Conservation (phyloP, 78 protist genomes). For the Dictyostelium intermedium region DNA sequence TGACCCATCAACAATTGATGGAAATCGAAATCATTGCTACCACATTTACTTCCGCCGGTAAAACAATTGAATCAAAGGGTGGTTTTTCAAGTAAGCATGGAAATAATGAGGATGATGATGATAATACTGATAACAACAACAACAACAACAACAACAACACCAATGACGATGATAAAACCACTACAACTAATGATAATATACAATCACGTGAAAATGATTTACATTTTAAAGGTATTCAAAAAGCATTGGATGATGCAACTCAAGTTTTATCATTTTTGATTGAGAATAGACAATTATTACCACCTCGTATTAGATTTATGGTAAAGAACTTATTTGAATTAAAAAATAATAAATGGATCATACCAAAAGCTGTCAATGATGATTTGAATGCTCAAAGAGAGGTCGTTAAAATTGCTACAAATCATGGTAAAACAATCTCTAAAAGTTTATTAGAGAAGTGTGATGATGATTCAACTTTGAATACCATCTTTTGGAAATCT, state of each 20-base stretch:
- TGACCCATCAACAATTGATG: not conserved
- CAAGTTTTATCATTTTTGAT: not conserved
- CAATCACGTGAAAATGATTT: not conserved
- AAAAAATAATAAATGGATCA: constrained; percentile 32
- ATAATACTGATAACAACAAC: not conserved
- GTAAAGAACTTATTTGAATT: constrained; percentile 57
- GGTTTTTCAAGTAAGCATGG: not conserved
- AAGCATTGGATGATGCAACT: constrained; percentile 26
- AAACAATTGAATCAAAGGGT: constrained; percentile 26
- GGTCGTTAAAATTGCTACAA: constrained; percentile 8
- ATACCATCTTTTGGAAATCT: constrained; percentile 31
- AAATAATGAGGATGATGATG: not conserved
- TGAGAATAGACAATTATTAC: constrained; percentile 13
- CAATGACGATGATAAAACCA: not conserved
- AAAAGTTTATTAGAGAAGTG: constrained; percentile 19
- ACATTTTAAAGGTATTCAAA: not conserved
- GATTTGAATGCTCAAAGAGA: constrained; percentile 32
- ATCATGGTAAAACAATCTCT: constrained; percentile 10
- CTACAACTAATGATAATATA: not conserved
- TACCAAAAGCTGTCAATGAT: not conserved
- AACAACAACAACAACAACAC: not conserved
- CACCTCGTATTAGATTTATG: constrained; percentile 64
- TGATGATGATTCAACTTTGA: not conserved
- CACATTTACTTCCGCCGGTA: constrained; percentile 12
- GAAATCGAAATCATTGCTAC: constrained; percentile 35